Base-by-base conservation (phyloP, 495 filamentous ascomycete species). In the Baudoinia panamericana region DNA sequence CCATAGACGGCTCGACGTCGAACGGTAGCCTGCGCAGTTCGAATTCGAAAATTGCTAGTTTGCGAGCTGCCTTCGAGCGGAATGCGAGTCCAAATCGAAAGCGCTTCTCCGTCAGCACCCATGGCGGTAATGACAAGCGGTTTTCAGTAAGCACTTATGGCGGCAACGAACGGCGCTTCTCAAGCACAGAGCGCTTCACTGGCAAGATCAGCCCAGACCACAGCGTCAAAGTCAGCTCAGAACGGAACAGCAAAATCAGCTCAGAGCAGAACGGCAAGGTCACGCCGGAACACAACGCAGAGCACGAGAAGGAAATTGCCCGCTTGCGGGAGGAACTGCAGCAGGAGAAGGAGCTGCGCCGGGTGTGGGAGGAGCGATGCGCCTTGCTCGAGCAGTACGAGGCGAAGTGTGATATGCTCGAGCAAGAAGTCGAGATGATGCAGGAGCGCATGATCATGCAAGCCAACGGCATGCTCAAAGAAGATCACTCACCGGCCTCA, bases 61-160 rank as follows among this genome's bases (percentile, higher is more conserved):
- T 50, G 15, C n/a, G 40, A 10, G 46, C 46, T 3, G 21, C 46
- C 3, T 50, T 50, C 22, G 46, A 50, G 41, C 17, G 38, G 15
- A 20, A 17, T 30, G 26, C n/a, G n/a, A n/a, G n/a, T n/a, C n/a
- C n/a, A n/a, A n/a, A n/a, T n/a, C n/a, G n/a, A n/a, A n/a, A n/a
- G n/a, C n/a, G n/a, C n/a, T n/a, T n/a, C n/a, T n/a, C 26, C 26
- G 13, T 13, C 26, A 25, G 7, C 6, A 9, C 34, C 11, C 9
- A 25, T 7, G 22, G 23, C 13, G 22, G 6, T 11, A 21, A 6
- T 9, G 11, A 13, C 12, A 37, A 37, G 34, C 13, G 34, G 7
- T 9, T 9, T 6, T 37, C n/a, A n/a, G n/a, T n/a, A n/a, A n/a
- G n/a, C n/a, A n/a, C n/a, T n/a, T n/a, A n/a, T n/a, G n/a, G n/a